Conservation (phyloP, 768 basidiomycete genomes). For the Tylopilus felleus region DNA sequence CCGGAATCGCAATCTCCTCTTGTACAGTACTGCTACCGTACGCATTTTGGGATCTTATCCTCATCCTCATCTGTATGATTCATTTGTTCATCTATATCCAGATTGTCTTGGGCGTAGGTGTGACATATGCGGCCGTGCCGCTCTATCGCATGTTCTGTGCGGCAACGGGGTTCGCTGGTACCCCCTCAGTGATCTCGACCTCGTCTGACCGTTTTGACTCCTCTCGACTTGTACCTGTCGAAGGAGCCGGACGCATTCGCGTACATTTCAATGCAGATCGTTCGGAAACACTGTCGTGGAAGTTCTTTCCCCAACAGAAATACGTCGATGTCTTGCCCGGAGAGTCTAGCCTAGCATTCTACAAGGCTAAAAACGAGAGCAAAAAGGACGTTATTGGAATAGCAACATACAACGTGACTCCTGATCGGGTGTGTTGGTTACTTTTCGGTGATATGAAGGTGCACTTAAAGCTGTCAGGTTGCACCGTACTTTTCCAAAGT, state of each 20-base stretch:
- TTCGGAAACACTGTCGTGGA: slow-evolving; percentile 88
- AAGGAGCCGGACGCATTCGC: slow-evolving; percentile 71
- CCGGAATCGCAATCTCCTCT: slow-evolving; percentile 69
- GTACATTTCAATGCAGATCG: slow-evolving; percentile 96
- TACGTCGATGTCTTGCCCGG: slow-evolving; percentile 89
- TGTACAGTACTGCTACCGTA: slow-evolving; percentile 85
- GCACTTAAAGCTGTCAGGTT: slow-evolving; percentile 47
- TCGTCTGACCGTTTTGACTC: slow-evolving; percentile 68
- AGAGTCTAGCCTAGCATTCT: slow-evolving; percentile 95
- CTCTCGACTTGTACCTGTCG: slow-evolving; percentile 76
- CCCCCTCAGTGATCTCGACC: slow-evolving; percentile 78
- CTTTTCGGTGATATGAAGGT: not conserved
- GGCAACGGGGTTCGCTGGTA: slow-evolving; percentile 95
- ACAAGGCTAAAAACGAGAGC: slow-evolving; percentile 85
- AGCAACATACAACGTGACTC: slow-evolving; percentile 98
- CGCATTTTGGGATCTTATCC: slow-evolving; percentile 28
- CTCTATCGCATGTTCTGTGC: slow-evolving; percentile 98
- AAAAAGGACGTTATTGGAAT: slow-evolving; percentile 93
- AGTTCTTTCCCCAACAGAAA: slow-evolving; percentile 87
- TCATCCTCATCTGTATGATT: not conserved
- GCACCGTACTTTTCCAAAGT: slow-evolving; percentile 99
- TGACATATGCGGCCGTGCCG: slow-evolving; percentile 96
- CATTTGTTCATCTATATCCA: slow-evolving; percentile 37
- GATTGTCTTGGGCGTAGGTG: slow-evolving; percentile 77
- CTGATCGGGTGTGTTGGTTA: slow-evolving; percentile 71